A percentile compares a stretch with the other conserved stretches of the same genome.
These are phyloP conservation scores for Hordeum vulgare DNA, from an alignment of 176 grass and related monocot genomes.

Conservation along the genomic window DNA sequence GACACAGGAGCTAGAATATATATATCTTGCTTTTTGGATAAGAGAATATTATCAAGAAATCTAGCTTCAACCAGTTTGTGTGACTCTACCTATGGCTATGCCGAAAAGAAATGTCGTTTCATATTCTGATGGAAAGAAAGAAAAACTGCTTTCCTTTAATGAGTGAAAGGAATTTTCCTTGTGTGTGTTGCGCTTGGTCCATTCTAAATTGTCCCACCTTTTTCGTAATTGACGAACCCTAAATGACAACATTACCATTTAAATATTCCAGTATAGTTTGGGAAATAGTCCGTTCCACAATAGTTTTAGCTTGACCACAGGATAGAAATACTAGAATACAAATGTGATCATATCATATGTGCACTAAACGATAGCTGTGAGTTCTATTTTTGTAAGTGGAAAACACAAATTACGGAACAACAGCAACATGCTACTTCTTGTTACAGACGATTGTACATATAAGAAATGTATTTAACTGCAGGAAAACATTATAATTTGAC, in stretches of 20 bases:
- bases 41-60: constrained; percentile 26
- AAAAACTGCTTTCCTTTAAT: background rate
- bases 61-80: constrained; percentile 36
- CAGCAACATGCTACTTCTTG: background rate
- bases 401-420: background rate
- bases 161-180: constrained; percentile 8
- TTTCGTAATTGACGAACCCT: background rate
- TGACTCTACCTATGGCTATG: background rate
- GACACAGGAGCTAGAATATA: constrained; percentile 20
- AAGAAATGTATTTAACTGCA: background rate
- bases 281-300: background rate
- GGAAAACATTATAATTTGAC: background rate
- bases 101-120: background rate
- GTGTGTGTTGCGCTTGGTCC: background rate
- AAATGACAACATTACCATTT: background rate
- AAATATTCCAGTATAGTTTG: background rate
- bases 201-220: constrained; percentile 4
- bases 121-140: background rate
- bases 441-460: background rate
- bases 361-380: background rate
- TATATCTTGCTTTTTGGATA: constrained; percentile 35
- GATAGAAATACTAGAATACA: background rate
- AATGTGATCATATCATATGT: background rate
- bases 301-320: background rate
- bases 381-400: background rate